Percentiles rank a stretch among this genome's conserved stretches.
Evolutionary conservation across 1,284 basidiomycete species (phyloP).

Genomic region (Athelia sp.): DNA sequence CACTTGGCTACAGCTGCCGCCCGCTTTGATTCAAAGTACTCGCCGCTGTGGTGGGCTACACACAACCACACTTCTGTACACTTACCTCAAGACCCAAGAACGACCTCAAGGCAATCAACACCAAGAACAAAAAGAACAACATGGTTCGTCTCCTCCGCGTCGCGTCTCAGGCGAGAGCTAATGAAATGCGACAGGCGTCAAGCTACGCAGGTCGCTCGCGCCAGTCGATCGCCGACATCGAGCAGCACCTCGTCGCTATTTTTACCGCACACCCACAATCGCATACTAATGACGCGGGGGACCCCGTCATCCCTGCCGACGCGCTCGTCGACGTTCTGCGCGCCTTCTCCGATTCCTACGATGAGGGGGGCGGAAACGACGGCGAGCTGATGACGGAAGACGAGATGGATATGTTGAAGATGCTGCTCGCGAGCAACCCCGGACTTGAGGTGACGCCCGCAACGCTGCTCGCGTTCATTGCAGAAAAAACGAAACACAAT

Average conservation of each 20-base stretch:
- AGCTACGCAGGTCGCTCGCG: conserved; percentile 42
- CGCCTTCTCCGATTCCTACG: conserved; percentile 52
- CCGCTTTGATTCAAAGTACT: too few species aligned
- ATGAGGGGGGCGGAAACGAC: too few species aligned
- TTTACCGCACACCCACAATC: conserved; percentile 60
- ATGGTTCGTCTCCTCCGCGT: too few species aligned
- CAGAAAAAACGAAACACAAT: conserved; percentile 49
- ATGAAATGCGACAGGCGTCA: background rate
- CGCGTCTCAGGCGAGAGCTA: too few species aligned
- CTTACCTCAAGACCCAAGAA: too few species aligned
- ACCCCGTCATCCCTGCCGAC: conserved; percentile 59
- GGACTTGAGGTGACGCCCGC: conserved; percentile 64
- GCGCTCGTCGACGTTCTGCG: conserved; percentile 64
- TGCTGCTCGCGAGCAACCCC: conserved; percentile 52
- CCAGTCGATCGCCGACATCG: conserved; percentile 63
- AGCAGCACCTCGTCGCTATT: conserved; percentile 58
- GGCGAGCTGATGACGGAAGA: conserved; percentile 51
- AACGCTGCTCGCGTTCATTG: conserved; percentile 61
- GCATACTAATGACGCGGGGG: conserved; percentile 47
- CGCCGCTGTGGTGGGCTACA: too few species aligned
- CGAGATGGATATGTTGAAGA: conserved; percentile 53
- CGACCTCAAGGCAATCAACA: too few species aligned
- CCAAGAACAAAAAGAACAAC: too few species aligned
- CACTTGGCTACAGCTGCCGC: too few species aligned
- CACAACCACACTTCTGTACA: too few species aligned